Conservation (phyloP, 495 filamentous ascomycete genomes). For the Rhypophila decipiens region DNA sequence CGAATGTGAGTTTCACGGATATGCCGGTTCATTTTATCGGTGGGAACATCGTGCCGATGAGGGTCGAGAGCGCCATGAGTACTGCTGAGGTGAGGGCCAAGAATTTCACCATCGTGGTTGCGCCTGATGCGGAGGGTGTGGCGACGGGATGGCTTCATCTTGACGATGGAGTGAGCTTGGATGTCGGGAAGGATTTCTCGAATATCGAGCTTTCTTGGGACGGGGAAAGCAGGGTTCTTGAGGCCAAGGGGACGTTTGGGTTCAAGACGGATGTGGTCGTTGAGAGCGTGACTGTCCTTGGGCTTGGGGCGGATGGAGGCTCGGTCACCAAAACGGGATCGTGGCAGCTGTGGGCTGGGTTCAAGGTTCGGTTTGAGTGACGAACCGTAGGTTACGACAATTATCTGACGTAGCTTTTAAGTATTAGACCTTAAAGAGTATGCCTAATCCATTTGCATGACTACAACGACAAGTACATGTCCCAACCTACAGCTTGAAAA, state of each 20-base stretch:
- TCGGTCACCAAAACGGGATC: constrained; percentile 3
- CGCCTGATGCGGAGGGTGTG: constrained; percentile 42
- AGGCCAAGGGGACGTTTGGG: constrained; percentile 48
- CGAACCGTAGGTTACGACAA: no score
- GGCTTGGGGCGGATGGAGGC: constrained; percentile 21
- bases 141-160: constrained; percentile 47
- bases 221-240: constrained; percentile 28
- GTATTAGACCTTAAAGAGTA: no score
- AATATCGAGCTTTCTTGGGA: constrained; percentile 49
- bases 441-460: no score
- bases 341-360: constrained; percentile 11
- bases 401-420: no score
- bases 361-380: constrained; percentile 4
- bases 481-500: constrained; percentile 22
- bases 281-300: constrained; percentile 50
- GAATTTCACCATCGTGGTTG: constrained; percentile 66
- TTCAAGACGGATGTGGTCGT: constrained; percentile 44
- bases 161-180: constrained; percentile 52
- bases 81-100: constrained; percentile 59
- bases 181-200: constrained; percentile 26
- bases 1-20: no score
- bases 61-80: constrained; percentile 56
- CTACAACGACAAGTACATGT: no score
- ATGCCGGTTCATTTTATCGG: constrained; percentile 74
- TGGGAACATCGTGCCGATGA: constrained; percentile 58